Base-by-base conservation (phyloP, 1,284 basidiomycete species). In the Apiotrichum gamsii region DNA sequence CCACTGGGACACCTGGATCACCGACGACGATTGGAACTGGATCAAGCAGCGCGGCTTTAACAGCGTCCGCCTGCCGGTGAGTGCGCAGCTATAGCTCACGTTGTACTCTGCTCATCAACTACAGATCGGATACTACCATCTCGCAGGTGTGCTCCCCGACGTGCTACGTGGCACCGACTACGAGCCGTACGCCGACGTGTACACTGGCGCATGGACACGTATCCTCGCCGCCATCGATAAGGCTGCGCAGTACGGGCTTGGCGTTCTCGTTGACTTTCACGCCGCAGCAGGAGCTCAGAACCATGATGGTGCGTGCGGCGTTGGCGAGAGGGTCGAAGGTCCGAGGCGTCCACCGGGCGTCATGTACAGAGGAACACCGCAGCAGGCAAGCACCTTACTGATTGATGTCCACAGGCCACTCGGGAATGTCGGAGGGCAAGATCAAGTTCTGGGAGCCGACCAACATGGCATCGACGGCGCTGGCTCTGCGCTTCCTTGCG, bases 1-100 rank as follows among this genome's bases (percentile, higher is more conserved):
- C 8, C 89, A 91, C 68, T 91, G 87, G 87, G 84, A 87, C 65
- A 78, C 73, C 2, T 89, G 85, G 84, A 80, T 90, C 33, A 77
- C 73, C 1, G 79, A 82, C 23, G 70, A 70, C 0, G 87, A 90
- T 64, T 88, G 82, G 78, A 66, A 74, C 34, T 90, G 85, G 85
- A 78, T 91, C 47, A 75, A 77, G 2, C 72, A 78, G n/a, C 75
- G 75, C 45, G 88, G 89, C 0, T 79, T 90, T 64, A 93, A 90
- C 59, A 79, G 84, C 30, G 87, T 91, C 55, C 77, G 89, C 49
- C 80, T 93, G 47, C 89, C 89, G 19, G 84, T 91, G 59, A 59
- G 81, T 67, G 9, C 19, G 3, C 20, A 4, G 9, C 4, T n/a
- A 23, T 38, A 8, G 8, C 24, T 32, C n/a, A 19, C 15, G 34